Percentiles rank a stretch among this genome's conserved stretches.
Conservation (phyloP, 306 rosid genomes). For the Corylus heterophylla region DNA sequence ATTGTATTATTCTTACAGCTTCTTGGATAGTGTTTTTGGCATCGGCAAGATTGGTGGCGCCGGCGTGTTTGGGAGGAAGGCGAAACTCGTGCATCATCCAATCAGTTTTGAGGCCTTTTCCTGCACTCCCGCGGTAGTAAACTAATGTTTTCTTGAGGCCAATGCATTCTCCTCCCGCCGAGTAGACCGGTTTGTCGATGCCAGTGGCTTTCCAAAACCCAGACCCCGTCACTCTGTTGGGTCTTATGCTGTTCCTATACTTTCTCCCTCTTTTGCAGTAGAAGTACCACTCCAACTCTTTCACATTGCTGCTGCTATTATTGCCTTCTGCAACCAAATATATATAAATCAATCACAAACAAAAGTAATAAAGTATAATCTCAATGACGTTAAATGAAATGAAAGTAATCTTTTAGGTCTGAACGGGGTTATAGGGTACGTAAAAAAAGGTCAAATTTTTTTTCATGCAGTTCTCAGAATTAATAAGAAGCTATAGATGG, state of each 20-base stretch:
- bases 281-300: conserved; percentile 77
- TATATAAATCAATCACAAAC: too few relatives aligned
- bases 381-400: not conserved
- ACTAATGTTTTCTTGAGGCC: conserved; percentile 94
- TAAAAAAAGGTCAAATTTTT: not conserved
- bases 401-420: not conserved
- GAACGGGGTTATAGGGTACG: not conserved
- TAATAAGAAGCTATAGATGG: not conserved
- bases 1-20: conserved; percentile 54
- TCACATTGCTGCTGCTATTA: conserved; percentile 16
- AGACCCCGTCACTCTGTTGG: conserved; percentile 80
- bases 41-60: conserved; percentile 4
- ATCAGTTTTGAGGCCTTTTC: conserved; percentile 91
- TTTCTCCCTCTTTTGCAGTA: conserved; percentile 91
- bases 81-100: conserved; percentile 99
- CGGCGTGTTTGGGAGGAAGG: conserved; percentile 42
- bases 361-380: too few relatives aligned
- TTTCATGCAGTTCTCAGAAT: too few relatives aligned
- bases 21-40: conserved; percentile 34
- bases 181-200: conserved; percentile 45
- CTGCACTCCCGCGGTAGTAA: conserved; percentile 84
- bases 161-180: conserved; percentile 54
- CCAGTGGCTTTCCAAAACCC: conserved; percentile 99
- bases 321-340: conserved; percentile 35
- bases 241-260: conserved; percentile 83